A percentile compares a stretch with the other conserved stretches of the same genome.
phyloP scores from a whole-genome alignment of 495 filamentous ascomycete species.

The Penicillium roqueforti region DNA sequence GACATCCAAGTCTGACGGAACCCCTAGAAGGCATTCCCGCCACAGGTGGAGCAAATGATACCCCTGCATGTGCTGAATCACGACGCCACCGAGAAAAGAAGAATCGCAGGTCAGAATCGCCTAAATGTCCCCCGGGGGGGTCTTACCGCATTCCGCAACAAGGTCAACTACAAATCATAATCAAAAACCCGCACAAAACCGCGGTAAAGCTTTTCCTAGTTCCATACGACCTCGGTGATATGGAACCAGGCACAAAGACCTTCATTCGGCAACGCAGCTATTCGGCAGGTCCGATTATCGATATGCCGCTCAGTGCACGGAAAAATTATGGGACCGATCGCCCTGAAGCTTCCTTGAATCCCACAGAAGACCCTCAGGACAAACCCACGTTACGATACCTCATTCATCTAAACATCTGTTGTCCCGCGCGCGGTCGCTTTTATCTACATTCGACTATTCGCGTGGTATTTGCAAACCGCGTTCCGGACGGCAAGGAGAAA shows the following conservation, averaged over 20 bases:
- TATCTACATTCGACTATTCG: constrained; percentile 89
- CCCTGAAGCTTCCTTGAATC: constrained; percentile 36
- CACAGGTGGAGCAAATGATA: constrained; percentile 9
- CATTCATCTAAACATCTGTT: constrained; percentile 91
- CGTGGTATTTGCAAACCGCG: constrained; percentile 96
- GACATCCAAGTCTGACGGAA: constrained; percentile 45
- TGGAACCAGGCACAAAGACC: constrained; percentile 93
- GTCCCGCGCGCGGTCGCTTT: constrained; percentile 75
- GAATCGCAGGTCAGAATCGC: constrained; percentile 62
- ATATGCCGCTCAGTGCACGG: constrained; percentile 53
- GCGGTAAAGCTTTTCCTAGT: constrained; percentile 93
- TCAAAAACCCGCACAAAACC: constrained; percentile 95
- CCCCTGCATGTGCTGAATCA: constrained; percentile 19
- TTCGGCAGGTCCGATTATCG: constrained; percentile 80
- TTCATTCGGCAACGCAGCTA: constrained; percentile 95
- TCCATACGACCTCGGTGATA: constrained; percentile 91
- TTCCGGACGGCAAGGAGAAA: constrained; percentile 93
- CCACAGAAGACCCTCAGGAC: constrained; percentile 51
- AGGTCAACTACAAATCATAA: constrained; percentile 93
- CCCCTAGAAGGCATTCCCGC: constrained; percentile 11
- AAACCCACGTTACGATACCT: constrained; percentile 85
- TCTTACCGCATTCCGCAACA: constrained; percentile 93
- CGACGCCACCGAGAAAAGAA: constrained; percentile 45
- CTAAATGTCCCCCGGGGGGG: constrained; percentile 71
- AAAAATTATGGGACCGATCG: constrained; percentile 48